Percentiles rank a stretch among this genome's conserved stretches.
These are phyloP conservation scores for Colletotrichum navitas DNA, from an alignment of 2,329 filamentous ascomycete genomes.

Conservation along the genomic window DNA sequence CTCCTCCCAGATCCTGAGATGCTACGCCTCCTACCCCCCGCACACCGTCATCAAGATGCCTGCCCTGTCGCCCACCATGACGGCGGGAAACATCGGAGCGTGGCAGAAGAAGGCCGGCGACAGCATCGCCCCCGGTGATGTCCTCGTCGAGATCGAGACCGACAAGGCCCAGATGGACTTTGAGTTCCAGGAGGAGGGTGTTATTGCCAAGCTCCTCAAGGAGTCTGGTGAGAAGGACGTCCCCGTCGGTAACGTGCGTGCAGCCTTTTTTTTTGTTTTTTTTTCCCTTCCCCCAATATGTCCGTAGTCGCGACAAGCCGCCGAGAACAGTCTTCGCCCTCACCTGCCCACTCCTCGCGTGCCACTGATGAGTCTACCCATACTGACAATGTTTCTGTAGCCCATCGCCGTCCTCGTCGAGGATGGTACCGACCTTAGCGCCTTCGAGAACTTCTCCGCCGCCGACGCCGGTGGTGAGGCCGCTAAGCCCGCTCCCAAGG, in stretches of 20 bases:
- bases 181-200: conserved; percentile 98
- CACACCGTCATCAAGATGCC: conserved; percentile 99
- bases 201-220: conserved; percentile 93
- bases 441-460: conserved; percentile 89
- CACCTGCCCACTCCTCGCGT: conserved; percentile 36
- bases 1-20: conserved; percentile 69
- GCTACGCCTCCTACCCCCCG: conserved; percentile 87
- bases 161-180: conserved; percentile 99
- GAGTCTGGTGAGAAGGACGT: conserved; percentile 95
- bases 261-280: conserved; percentile 4
- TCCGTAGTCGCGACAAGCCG: conserved; percentile 15
- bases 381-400: conserved; percentile 60
- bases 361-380: neutral
- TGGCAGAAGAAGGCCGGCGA: conserved; percentile 99
- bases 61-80: conserved; percentile 97
- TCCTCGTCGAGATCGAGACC: conserved; percentile 98
- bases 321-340: neutral
- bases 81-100: conserved; percentile 91
- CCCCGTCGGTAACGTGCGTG: conserved; percentile 90
- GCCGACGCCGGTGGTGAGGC: conserved; percentile 90
- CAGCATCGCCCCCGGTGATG: conserved; percentile 87
- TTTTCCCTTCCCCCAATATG: conserved; percentile 32
- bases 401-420: conserved; percentile 96
- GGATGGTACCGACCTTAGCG: conserved; percentile 86
- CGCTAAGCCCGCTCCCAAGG: conserved; percentile 73